These are phyloP conservation scores for Astragalus glycyphyllos DNA, from an alignment of 306 rosid species.

Conservation along the genomic window DNA sequence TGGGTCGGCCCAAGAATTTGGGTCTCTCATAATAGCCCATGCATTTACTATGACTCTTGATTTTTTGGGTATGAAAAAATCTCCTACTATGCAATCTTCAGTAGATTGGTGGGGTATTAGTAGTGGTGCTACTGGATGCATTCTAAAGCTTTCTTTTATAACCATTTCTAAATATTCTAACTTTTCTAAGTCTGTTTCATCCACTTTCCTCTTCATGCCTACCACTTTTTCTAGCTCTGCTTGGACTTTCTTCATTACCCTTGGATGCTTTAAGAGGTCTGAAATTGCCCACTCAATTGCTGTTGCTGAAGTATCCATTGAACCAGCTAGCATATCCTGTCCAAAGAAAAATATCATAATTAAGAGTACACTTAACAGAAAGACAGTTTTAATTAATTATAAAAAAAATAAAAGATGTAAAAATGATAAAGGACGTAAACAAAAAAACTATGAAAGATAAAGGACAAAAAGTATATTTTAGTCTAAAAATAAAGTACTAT, in stretches of 20 bases:
- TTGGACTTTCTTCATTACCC: conserved; percentile 65
- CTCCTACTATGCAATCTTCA: conserved; percentile 59
- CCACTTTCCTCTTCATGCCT: conserved; percentile 63
- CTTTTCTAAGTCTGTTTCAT: conserved; percentile 61
- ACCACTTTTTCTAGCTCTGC: conserved; percentile 57
- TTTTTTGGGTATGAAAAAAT: conserved; percentile 55
- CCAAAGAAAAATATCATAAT: neutral
- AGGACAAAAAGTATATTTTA: no score
- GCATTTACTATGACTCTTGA: conserved; percentile 47
- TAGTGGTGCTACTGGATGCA: conserved; percentile 70
- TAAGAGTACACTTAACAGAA: no score
- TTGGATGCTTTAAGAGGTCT: conserved; percentile 61
- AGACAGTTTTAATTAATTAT: no score
- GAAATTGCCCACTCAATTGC: conserved; percentile 62
- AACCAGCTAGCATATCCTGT: conserved; percentile 63
- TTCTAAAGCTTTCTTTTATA: conserved; percentile 61
- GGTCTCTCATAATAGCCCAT: conserved; percentile 50
- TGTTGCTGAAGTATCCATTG: conserved; percentile 64
- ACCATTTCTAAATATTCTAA: conserved; percentile 59
- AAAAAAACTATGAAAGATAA: no score
- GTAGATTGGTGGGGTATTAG: conserved; percentile 58
- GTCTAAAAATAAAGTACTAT: no score
- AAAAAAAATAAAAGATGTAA: neutral
- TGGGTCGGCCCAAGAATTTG: conserved; percentile 37
- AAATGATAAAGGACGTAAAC: no score